phyloP scores from a whole-genome alignment of 768 basidiomycete genomes.

The Nevesoporus exiguus region DNA sequence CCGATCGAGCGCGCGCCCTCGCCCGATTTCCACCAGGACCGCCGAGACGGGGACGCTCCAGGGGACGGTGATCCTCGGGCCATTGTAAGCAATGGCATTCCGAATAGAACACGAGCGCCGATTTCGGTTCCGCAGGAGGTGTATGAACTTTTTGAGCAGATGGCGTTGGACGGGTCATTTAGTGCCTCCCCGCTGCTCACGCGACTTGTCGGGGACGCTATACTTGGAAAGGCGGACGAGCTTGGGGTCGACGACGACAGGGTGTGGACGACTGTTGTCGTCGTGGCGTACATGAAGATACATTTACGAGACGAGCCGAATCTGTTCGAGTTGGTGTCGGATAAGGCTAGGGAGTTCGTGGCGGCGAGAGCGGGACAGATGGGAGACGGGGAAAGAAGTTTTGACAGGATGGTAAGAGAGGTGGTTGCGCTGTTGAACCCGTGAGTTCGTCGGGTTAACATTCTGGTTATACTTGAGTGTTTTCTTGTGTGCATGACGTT shows the following conservation, averaged over 20 bases:
- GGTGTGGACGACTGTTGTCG: constrained; percentile 50
- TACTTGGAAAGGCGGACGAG: constrained; percentile 31
- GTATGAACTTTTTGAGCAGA: constrained; percentile 36
- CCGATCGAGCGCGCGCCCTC: constrained; percentile 31
- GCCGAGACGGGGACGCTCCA: not conserved
- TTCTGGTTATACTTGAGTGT: no score
- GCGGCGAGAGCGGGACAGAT: no score
- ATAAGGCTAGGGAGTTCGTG: not conserved
- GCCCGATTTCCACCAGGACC: constrained; percentile 24
- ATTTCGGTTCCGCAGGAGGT: constrained; percentile 27
- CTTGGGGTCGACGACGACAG: constrained; percentile 27
- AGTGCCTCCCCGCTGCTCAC: constrained; percentile 28
- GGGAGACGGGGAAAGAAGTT: not conserved
- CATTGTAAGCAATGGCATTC: no score
- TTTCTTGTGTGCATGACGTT: no score
- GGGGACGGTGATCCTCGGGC: not conserved
- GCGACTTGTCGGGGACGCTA: constrained; percentile 35
- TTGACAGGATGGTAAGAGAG: not conserved
- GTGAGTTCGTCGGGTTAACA: no score
- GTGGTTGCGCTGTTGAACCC: no score
- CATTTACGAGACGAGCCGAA: constrained; percentile 37
- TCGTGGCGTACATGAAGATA: constrained; percentile 43
- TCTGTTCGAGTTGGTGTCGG: constrained; percentile 37
- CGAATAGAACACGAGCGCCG: no score
- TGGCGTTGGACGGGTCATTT: constrained; percentile 51